Evolutionary conservation across 306 rosid genomes (phyloP), one percentile per base, ranked within the genome.

Genomic region (Parietaria judaica): DNA sequence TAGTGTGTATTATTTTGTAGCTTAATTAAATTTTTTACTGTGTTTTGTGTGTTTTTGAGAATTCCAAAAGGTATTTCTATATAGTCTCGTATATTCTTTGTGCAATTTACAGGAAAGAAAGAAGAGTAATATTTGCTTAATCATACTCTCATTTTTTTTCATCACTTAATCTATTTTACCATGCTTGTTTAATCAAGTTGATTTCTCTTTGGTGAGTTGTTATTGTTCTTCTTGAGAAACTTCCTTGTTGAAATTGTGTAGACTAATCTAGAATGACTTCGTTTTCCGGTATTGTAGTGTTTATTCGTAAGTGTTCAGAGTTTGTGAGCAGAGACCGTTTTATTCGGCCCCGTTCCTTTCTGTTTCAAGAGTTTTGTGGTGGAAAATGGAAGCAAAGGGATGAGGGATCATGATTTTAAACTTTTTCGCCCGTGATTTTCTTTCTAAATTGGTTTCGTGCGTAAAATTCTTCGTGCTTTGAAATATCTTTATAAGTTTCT

Each of bases 1-100:
- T 72, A 78, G 63, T 83, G 78, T 76, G 58, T 84, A 3, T 54
- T 71, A 74, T 76, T 79, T 79, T 76, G 79, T 75, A 77, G 77
- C 84, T 76, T 78, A 85, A 85, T 41, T 5, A 1, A 41, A 1
- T 5, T 41, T 5, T 41, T 41, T 1, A 41, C 3, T 41, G 38
- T 81, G 63, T 72, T 79, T 72, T 52, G 81, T 82, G 80, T 85
- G 89, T 84, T 60, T 87, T 81, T 83, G 87, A 79, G 71, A 64
- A 48, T 51, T 61, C 6, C 45, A 41, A 41, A 41, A 41, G 45
- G 7, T 41, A 41, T 8, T 41, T 41, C 45, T 41, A 5, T 5
- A 41, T 41, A 41, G 9, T 41, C 45, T 41, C 6, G 7, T 5
- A 5, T 54, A 61, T 78, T 71, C 66, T 53, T 59, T 48, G 41